These are phyloP conservation scores for Gnetum montanum DNA, from an alignment of 75 land plant species.

Conservation along the genomic window DNA sequence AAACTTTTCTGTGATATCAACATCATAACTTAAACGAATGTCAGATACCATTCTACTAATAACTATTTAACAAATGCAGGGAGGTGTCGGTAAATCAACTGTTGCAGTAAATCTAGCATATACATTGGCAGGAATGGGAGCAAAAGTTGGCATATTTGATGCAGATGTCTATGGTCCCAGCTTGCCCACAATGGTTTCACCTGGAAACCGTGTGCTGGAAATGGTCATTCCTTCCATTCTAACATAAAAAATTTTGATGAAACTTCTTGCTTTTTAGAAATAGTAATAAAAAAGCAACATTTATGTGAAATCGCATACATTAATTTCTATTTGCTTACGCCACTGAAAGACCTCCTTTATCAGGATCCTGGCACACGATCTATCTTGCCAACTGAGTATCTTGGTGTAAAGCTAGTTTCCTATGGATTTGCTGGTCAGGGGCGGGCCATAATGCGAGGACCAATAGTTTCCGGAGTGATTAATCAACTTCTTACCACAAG, in stretches of 20 bases:
- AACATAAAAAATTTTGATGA: neutral
- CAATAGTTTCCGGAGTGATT: slow-evolving; percentile 99
- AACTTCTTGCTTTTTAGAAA: neutral
- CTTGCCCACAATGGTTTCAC: slow-evolving; percentile 96
- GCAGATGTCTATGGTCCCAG: slow-evolving; percentile 99
- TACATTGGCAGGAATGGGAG: slow-evolving; percentile 96
- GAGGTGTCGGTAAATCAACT: slow-evolving; percentile 97
- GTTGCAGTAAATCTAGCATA: slow-evolving; percentile 97
- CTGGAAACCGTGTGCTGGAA: slow-evolving; percentile 75
- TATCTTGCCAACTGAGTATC: slow-evolving; percentile 88
- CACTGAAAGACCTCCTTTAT: no score
- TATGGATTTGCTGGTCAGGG: slow-evolving; percentile 99
- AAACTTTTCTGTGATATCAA: no score
- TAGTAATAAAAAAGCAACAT: slow-evolving; percentile 4
- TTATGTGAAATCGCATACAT: no score
- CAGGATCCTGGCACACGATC: slow-evolving; percentile 79
- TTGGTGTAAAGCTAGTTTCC: slow-evolving; percentile 93
- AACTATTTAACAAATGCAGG: slow-evolving; percentile 44
- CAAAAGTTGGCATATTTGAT: slow-evolving; percentile 96
- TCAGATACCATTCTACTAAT: no score
- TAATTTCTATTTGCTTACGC: slow-evolving; percentile 12
- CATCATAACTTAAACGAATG: no score
- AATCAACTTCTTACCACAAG: slow-evolving; percentile 88
- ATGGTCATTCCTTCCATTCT: slow-evolving; percentile 47
- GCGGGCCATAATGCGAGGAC: slow-evolving; percentile 97